These are phyloP conservation scores for Simplicillium sp. DNA, from an alignment of 2,329 filamentous ascomycete genomes.

Conservation along the genomic window DNA sequence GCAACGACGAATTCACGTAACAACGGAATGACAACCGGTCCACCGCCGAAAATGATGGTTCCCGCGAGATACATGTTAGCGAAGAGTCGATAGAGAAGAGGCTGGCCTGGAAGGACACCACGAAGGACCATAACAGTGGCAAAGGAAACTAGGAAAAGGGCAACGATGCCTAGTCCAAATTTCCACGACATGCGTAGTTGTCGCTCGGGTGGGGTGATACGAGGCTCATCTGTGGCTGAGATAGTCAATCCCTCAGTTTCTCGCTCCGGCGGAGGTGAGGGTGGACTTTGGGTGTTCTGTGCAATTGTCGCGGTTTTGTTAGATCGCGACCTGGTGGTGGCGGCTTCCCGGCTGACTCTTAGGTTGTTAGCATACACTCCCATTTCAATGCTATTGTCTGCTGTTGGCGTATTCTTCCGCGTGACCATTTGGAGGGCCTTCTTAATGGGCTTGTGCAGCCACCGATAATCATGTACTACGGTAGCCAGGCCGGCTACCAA, in stretches of 20 bases:
- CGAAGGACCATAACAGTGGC: conserved; percentile 43
- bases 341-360: background rate
- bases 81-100: conserved; percentile 51
- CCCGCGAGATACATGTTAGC: conserved; percentile 66
- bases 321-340: background rate
- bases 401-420: background rate
- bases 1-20: conserved; percentile 54
- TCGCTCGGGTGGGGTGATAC: conserved; percentile 20
- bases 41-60: conserved; percentile 57
- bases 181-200: conserved; percentile 34
- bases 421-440: background rate
- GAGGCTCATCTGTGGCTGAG: conserved; percentile 20
- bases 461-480: conserved; percentile 45
- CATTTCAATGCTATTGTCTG: too few relatives aligned
- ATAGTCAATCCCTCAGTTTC: too few relatives aligned
- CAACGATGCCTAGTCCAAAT: conserved; percentile 29
- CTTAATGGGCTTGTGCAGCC: conserved; percentile 27
- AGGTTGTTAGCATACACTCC: too few relatives aligned
- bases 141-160: conserved; percentile 46
- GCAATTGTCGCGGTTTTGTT: background rate
- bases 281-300: background rate
- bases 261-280: too few relatives aligned
- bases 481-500: conserved; percentile 41
- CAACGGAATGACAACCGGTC: conserved; percentile 55
- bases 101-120: conserved; percentile 25